Conservation (phyloP, 768 basidiomycete species). For the Tulasnella sp. region DNA sequence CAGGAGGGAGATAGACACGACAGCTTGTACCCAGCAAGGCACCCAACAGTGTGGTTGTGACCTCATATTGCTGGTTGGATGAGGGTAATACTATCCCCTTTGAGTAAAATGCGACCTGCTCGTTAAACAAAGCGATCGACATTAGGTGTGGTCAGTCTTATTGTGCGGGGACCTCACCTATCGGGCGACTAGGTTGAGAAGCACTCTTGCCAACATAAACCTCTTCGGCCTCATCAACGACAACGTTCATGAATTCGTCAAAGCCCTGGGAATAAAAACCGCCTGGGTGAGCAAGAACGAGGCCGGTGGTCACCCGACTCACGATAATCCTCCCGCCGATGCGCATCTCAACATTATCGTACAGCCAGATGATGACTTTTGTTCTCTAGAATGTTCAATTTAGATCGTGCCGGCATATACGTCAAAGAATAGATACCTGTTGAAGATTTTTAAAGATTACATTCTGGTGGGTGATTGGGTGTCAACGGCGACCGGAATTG, state of each 20-base stretch:
- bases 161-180: conserved; percentile 25
- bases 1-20: background rate
- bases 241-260: conserved; percentile 99
- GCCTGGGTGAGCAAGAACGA: conserved; percentile 29
- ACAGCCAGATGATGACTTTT: conserved; percentile 88
- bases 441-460: conserved; percentile 98
- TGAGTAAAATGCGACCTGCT: conserved; percentile 90
- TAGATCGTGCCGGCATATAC: background rate
- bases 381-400: conserved; percentile 41
- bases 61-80: conserved; percentile 47
- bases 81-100: conserved; percentile 97
- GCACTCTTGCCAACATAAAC: conserved; percentile 74
- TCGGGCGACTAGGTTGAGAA: conserved; percentile 43
- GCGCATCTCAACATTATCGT: conserved; percentile 92
- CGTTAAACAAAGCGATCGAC: background rate
- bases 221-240: conserved; percentile 86
- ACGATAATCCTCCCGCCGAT: conserved; percentile 95
- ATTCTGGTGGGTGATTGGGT: conserved; percentile 44
- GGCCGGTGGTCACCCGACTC: conserved; percentile 37
- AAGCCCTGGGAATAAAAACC: conserved; percentile 56
- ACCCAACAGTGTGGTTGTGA: background rate
- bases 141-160: background rate
- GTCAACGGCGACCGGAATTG: background rate
- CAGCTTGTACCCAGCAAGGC: background rate
- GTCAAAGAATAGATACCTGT: conserved; percentile 33